Conservation (phyloP, 164 flowering plant genomes). For the Cinnamomum micranthum region DNA sequence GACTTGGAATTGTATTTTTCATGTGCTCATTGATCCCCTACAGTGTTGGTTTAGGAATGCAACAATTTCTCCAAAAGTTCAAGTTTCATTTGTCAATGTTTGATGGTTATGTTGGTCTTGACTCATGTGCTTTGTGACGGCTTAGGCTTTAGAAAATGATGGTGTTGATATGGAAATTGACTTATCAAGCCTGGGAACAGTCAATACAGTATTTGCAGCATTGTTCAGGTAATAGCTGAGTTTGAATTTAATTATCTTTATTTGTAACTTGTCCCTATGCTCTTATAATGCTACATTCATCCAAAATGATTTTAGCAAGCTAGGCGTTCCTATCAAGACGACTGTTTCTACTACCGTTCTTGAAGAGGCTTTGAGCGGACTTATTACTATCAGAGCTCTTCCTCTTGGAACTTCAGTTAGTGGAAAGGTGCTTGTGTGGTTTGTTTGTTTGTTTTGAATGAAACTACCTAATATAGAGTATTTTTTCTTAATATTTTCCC, state of each 20-base stretch:
- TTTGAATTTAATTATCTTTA: background rate
- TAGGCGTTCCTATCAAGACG: constrained; percentile 99
- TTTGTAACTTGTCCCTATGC: background rate
- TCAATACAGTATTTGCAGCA: constrained; percentile 98
- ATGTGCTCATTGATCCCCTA: background rate
- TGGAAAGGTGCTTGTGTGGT: constrained; percentile 59
- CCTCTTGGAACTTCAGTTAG: constrained; percentile 88
- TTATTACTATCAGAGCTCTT: constrained; percentile 90
- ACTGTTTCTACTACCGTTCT: constrained; percentile 93
- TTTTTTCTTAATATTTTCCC: constrained; percentile 2
- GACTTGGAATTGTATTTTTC: background rate
- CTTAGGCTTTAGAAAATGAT: constrained; percentile 79
- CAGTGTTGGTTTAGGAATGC: background rate
- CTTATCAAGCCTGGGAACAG: constrained; percentile 93
- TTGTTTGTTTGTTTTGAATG: background rate
- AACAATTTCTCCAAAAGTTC: background rate
- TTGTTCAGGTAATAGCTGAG: constrained; percentile 67
- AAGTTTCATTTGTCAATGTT: background rate
- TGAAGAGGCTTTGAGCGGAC: constrained; percentile 95
- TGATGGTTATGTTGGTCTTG: constrained; percentile 6
- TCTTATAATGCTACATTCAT: constrained; percentile 2
- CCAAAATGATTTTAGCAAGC: constrained; percentile 53
- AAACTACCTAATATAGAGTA: background rate
- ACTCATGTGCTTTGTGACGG: background rate
- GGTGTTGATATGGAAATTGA: constrained; percentile 95